phyloP scores from a whole-genome alignment of 75 land plant genomes.

The Adiantum capillusveneris region DNA sequence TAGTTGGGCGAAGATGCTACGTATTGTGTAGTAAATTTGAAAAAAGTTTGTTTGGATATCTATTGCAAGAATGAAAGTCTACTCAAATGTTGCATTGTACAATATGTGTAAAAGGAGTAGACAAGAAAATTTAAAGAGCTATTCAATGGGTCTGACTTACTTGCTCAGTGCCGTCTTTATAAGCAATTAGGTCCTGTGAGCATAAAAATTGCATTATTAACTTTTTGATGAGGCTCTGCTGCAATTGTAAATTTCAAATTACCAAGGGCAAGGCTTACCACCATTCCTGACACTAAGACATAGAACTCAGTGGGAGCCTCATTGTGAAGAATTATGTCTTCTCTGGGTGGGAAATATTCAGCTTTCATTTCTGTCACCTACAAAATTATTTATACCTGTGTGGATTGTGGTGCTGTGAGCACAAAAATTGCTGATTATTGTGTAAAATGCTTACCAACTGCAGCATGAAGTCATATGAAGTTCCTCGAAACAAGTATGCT shows the following conservation, averaged over 20 bases:
- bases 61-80: no score
- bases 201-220: background rate
- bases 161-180: conserved; percentile 36
- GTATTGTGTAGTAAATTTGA: no score
- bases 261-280: conserved; percentile 22
- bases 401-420: background rate
- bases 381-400: background rate
- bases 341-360: conserved; percentile 55
- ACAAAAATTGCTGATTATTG: background rate
- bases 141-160: conserved; percentile 29
- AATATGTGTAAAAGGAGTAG: no score
- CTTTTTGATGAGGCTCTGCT: background rate
- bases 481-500: conserved; percentile 50
- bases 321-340: conserved; percentile 53
- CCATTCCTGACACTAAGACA: conserved; percentile 45
- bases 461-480: conserved; percentile 40
- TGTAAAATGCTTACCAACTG: conserved; percentile 34
- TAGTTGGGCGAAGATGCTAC: no score
- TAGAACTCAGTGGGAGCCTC: conserved; percentile 71
- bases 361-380: conserved; percentile 69
- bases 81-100: no score
- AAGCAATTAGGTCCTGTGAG: conserved; percentile 42
- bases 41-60: no score
- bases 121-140: no score
- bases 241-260: background rate